Evolutionary conservation across 2,329 filamentous ascomycete genomes (phyloP).

Genomic region (Claviceps maximensis): DNA sequence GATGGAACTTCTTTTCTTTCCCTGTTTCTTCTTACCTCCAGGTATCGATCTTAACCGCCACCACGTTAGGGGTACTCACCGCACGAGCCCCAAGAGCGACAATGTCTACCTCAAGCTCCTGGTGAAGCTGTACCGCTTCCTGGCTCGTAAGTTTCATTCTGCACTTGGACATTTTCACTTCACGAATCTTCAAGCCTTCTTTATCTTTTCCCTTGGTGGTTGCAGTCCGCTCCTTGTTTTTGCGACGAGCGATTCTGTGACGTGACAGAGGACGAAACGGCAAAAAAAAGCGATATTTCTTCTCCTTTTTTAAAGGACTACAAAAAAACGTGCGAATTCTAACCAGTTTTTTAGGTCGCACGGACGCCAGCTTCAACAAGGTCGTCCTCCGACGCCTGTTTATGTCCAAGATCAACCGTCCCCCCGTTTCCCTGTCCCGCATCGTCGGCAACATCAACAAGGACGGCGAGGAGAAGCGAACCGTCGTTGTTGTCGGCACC

Average conservation of each 20-base stretch:
- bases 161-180: constrained; percentile 25
- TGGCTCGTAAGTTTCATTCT: constrained; percentile 54
- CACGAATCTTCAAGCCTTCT: background rate
- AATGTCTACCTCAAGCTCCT: constrained; percentile 96
- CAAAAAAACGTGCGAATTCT: constrained; percentile 3
- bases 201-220: background rate
- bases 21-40: constrained; percentile 20
- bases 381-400: constrained; percentile 93
- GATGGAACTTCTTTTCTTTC: constrained; percentile 29
- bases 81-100: constrained; percentile 93
- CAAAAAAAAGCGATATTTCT: background rate
- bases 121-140: constrained; percentile 96
- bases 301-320: background rate
- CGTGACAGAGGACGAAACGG: no score
- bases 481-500: constrained; percentile 85
- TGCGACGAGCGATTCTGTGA: background rate
- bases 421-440: constrained; percentile 86
- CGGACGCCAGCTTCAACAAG: constrained; percentile 97
- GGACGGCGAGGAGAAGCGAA: constrained; percentile 60
- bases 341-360: constrained; percentile 53
- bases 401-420: constrained; percentile 97
- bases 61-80: constrained; percentile 62
- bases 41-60: constrained; percentile 61
- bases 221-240: background rate
- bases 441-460: constrained; percentile 60